These are phyloP conservation scores for Gelatoporia subvermispora DNA, from an alignment of 768 basidiomycete genomes.

Conservation along the genomic window DNA sequence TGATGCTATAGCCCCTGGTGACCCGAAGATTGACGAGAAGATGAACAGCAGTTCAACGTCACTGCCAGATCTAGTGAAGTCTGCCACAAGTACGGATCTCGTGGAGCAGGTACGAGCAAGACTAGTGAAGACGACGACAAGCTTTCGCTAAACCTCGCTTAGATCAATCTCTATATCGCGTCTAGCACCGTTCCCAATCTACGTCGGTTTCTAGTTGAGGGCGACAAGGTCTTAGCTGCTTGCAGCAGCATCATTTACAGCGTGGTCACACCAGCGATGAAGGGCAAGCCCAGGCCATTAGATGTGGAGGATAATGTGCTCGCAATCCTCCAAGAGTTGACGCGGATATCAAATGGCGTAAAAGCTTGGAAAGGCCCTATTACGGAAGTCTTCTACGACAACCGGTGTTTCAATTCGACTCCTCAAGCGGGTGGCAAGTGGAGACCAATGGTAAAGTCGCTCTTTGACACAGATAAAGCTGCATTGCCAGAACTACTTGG, in stretches of 20 bases:
- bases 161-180: conserved; percentile 75
- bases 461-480: conserved; percentile 85
- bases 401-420: conserved; percentile 77
- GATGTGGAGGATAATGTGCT: conserved; percentile 69
- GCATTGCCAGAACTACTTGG: conserved; percentile 81
- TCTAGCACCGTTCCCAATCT: conserved; percentile 65
- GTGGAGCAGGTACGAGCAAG: conserved; percentile 39
- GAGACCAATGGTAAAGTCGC: conserved; percentile 69
- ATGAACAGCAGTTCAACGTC: conserved; percentile 39
- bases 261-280: conserved; percentile 75
- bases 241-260: conserved; percentile 85
- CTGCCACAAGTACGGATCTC: conserved; percentile 34
- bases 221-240: conserved; percentile 73
- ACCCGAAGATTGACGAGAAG: conserved; percentile 61
- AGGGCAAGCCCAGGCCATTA: conserved; percentile 75
- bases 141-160: conserved; percentile 4
- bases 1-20: conserved; percentile 17
- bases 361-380: conserved; percentile 86
- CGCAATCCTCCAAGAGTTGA: conserved; percentile 72
- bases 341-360: conserved; percentile 65
- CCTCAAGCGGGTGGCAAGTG: conserved; percentile 56
- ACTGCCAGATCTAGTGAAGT: conserved; percentile 27
- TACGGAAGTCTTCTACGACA: conserved; percentile 78
- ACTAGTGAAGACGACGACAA: neutral
- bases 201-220: conserved; percentile 75